Conservation (phyloP, 2,329 filamentous ascomycete species). For the Hymenoscyphus fraxineus region DNA sequence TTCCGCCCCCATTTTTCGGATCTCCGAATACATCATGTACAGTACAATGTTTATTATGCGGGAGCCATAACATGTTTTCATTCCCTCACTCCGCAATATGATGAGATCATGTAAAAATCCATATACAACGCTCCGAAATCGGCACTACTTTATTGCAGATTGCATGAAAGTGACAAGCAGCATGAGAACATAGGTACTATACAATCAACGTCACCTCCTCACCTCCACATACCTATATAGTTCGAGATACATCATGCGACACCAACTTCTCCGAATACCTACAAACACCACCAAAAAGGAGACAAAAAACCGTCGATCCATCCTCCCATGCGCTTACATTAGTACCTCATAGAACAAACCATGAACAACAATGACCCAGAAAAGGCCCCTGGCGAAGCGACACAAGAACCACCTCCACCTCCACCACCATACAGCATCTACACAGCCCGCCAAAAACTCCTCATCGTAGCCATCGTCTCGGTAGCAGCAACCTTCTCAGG, state of each 20-base stretch:
- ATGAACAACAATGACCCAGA: neutral
- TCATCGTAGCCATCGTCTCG: slow-evolving; percentile 25
- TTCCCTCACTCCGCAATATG: neutral
- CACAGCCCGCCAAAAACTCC: slow-evolving; percentile 19
- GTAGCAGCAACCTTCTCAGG: slow-evolving; percentile 28
- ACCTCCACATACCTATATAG: neutral
- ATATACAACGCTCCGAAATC: neutral
- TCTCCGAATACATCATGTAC: neutral
- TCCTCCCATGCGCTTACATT: no score
- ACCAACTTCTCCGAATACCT: neutral
- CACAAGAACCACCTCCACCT: neutral
- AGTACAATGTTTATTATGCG: neutral
- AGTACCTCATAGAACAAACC: neutral
- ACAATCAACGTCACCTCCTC: no score
- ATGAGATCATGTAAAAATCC: neutral
- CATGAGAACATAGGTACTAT: no score
- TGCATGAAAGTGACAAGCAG: neutral
- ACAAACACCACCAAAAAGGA: neutral
- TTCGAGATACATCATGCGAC: neutral
- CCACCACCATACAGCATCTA: slow-evolving; percentile 24
- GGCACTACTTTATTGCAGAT: neutral
- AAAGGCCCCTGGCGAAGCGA: neutral
- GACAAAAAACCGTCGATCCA: no score
- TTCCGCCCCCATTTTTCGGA: neutral
- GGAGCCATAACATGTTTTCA: neutral